Evolutionary conservation across 352 stramenopile species (phyloP), one percentile per base, ranked within the genome.

Genomic region (Phytophthora multivora): DNA sequence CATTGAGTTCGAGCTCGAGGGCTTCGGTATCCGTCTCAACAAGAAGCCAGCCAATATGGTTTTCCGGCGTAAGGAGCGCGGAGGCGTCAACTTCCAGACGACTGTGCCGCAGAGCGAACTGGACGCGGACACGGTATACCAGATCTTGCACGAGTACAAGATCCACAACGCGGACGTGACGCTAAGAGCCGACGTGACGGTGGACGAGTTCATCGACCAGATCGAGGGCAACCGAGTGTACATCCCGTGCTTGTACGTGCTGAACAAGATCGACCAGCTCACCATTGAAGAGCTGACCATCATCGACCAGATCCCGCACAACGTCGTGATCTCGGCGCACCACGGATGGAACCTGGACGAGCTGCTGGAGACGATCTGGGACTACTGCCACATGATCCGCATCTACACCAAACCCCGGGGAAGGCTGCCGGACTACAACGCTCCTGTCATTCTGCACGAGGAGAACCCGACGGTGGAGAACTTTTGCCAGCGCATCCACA

Each of bases 261-360:
- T 99, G 58, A 99, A 99, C 84, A 99, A 99, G 81, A 99, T 99
- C 68, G 98, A 99, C 73, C 84, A 98, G 71, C 88, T 99, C 23
- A 98, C 95, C 19, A 98, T 99, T 77, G 95, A 99, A 75, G 97
- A 99, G 79, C 85, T 99, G 1, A 97, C 98, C 57, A 98, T 99
- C 72, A 95, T 99, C 46, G 97, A 98, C 75, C 94, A 99, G 79
- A 95, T 99, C 71, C 96, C 97, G 45, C 96, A 99, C 80, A 99
- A 98, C 73, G 95, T 99, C 16, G 94, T 97, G 48, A 99, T 99
- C 63, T 98, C 90, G 47, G 95, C 91, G 30, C 86, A 98, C 67
- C 95, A 99, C 64, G 84, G 96, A n/a, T 99, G 96, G 97, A 99
- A 99, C 84, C 75, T 99, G 35, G 97, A 99, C 66, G 88, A 98